A percentile compares a stretch with the other conserved stretches of the same genome.
These are phyloP conservation scores for Ceratobasidium sp. DNA, from an alignment of 1,284 basidiomycete genomes.

Conservation along the genomic window DNA sequence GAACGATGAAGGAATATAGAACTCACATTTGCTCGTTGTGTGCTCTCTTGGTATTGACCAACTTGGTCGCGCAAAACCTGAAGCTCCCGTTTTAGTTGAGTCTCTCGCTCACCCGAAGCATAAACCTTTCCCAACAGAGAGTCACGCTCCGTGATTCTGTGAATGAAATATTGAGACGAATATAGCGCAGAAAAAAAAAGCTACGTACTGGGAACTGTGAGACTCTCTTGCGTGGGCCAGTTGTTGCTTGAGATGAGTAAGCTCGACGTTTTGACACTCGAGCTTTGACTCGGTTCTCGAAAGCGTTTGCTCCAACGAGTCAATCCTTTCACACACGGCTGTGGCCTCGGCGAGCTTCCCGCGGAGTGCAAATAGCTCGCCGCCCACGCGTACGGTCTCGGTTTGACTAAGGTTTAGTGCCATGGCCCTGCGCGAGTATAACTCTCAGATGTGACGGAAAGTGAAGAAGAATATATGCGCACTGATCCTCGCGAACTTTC, in stretches of 20 bases:
- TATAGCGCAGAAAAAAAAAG: not conserved
- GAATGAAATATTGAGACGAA: not conserved
- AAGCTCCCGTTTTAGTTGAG: slow-evolving; percentile 10
- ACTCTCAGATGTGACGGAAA: not conserved
- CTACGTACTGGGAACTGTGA: slow-evolving; percentile 2
- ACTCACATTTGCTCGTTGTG: slow-evolving; percentile 7
- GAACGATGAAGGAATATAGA: not conserved
- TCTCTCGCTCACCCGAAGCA: slow-evolving; percentile 19
- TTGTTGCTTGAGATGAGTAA: slow-evolving; percentile 3
- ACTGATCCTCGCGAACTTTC: not conserved
- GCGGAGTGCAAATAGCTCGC: not conserved
- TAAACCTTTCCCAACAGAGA: not conserved
- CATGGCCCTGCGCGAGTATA: not conserved
- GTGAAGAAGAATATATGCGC: not conserved
- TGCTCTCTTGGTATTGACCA: not conserved
- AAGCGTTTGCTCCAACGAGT: slow-evolving; percentile 7
- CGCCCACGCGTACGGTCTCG: not conserved
- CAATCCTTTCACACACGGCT: not conserved
- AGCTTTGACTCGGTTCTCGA: not conserved
- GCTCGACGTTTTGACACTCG: not conserved
- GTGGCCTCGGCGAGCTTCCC: not conserved
- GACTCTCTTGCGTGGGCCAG: not conserved
- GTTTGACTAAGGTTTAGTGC: not conserved
- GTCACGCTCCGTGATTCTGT: slow-evolving; percentile 9
- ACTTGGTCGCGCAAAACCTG: slow-evolving; percentile 3